Evolutionary conservation across 345 rosid species (phyloP).

Genomic region (Conringia planisiliqua): DNA sequence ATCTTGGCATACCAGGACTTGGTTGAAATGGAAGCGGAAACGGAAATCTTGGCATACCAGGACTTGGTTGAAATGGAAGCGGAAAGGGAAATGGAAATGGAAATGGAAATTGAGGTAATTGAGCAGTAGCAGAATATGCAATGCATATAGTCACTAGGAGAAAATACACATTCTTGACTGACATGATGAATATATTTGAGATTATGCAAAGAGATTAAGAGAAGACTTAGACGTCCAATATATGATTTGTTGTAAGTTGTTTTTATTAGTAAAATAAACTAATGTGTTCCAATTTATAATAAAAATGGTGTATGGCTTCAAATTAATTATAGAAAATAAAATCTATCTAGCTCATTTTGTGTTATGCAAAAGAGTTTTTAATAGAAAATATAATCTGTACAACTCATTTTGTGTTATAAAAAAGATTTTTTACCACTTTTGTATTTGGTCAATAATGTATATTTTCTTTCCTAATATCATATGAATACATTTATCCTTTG

Average conservation of each 20-base stretch:
- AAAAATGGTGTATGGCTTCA: not conserved
- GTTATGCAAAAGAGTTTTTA: too few relatives aligned
- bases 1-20: not conserved
- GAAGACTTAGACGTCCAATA: not conserved
- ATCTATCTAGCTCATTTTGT: too few relatives aligned
- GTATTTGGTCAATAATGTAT: too few relatives aligned
- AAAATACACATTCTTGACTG: not conserved
- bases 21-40: not conserved
- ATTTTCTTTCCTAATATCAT: too few relatives aligned
- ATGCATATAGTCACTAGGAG: not conserved
- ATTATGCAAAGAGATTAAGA: not conserved
- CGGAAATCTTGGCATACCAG: not conserved
- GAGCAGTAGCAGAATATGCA: not conserved
- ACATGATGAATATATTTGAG: not conserved
- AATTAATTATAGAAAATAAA: not conserved
- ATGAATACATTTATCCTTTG: too few relatives aligned
- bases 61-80: constrained; percentile 7
- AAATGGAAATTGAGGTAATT: not conserved
- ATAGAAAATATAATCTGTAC: too few relatives aligned
- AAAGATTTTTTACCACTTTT: too few relatives aligned
- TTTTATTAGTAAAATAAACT: not conserved
- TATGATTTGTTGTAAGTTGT: not conserved
- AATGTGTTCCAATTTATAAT: not conserved
- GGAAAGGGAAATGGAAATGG: not conserved
- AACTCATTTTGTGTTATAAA: too few relatives aligned